Conservation (phyloP, 257 asterid genomes). For the Rubia yunnanensis region DNA sequence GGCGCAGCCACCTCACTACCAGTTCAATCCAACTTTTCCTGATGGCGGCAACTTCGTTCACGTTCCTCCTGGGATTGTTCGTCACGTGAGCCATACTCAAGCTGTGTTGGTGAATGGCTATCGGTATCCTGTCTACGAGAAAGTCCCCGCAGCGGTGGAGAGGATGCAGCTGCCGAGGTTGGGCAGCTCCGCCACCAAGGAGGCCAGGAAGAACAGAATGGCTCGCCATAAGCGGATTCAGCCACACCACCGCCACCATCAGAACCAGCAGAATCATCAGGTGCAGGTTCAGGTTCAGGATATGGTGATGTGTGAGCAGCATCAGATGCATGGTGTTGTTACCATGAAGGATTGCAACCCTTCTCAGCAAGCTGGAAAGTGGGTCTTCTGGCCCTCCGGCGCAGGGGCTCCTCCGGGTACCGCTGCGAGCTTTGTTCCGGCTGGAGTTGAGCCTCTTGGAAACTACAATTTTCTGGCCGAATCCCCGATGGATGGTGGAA, state of each 20-base stretch:
- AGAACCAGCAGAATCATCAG: conserved; percentile 12
- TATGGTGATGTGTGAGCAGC: conserved; percentile 7
- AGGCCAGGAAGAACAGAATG: conserved; percentile 93
- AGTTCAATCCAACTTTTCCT: conserved; percentile 23
- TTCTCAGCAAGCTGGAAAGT: conserved; percentile 24
- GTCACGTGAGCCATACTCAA: conserved; percentile 20
- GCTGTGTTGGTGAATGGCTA: conserved; percentile 22
- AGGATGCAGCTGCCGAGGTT: conserved; percentile 30
- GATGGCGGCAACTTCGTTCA: conserved; percentile 13
- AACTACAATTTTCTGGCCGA: too few species aligned
- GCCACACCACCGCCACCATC: conserved; percentile 28
- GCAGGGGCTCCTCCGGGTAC: conserved; percentile 10
- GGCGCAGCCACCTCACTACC: conserved; percentile 11
- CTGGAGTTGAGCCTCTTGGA: conserved; percentile 12
- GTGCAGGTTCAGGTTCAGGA: conserved; percentile 8
- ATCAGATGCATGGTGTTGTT: conserved; percentile 1
- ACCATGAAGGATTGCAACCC: conserved; percentile 15
- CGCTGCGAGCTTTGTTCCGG: conserved; percentile 8
- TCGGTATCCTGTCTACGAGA: conserved; percentile 38
- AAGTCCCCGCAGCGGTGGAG: conserved; percentile 13
- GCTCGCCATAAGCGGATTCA: conserved; percentile 63
- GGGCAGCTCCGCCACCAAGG: conserved; percentile 72
- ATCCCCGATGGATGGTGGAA: conserved; percentile 14
- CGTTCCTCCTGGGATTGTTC: neutral
- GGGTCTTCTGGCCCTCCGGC: conserved; percentile 45